phyloP scores from a whole-genome alignment of 116 monocot species.

The Zostera marina region DNA sequence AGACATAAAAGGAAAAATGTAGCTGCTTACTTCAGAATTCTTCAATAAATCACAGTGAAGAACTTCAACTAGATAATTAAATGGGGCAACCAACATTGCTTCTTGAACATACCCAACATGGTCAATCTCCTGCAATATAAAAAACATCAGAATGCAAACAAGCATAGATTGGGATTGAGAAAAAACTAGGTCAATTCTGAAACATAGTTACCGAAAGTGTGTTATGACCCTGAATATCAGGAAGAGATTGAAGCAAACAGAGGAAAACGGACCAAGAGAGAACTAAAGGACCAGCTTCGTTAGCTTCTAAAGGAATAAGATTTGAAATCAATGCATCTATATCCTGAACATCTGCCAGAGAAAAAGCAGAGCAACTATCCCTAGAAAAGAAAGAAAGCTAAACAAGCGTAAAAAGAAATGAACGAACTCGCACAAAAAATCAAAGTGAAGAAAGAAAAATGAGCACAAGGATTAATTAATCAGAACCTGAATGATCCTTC shows the following conservation, averaged over 20 bases:
- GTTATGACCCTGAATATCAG: conserved; percentile 21
- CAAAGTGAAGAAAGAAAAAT: too few relatives aligned
- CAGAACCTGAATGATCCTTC: conserved; percentile 65
- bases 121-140: conserved; percentile 57
- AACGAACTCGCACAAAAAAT: background rate
- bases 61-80: conserved; percentile 54
- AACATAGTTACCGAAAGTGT: conserved; percentile 23
- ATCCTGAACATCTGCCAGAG: conserved; percentile 55
- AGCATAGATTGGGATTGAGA: background rate
- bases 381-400: conserved; percentile 18
- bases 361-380: conserved; percentile 31
- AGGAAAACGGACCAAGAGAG: conserved; percentile 87
- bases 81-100: conserved; percentile 43
- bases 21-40: conserved; percentile 56
- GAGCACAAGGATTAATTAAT: conserved; percentile 3
- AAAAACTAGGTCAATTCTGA: background rate
- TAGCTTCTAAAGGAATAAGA: conserved; percentile 22
- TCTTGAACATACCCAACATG: conserved; percentile 65
- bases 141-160: background rate
- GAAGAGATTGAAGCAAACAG: conserved; percentile 61
- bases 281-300: conserved; percentile 65
- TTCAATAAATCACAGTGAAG: conserved; percentile 31
- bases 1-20: background rate
- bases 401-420: background rate
- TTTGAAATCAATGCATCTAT: conserved; percentile 69